Evolutionary conservation across 2,329 filamentous ascomycete species (phyloP), one percentile per base, ranked within the genome.

Genomic region (Ophiobolus disseminans): DNA sequence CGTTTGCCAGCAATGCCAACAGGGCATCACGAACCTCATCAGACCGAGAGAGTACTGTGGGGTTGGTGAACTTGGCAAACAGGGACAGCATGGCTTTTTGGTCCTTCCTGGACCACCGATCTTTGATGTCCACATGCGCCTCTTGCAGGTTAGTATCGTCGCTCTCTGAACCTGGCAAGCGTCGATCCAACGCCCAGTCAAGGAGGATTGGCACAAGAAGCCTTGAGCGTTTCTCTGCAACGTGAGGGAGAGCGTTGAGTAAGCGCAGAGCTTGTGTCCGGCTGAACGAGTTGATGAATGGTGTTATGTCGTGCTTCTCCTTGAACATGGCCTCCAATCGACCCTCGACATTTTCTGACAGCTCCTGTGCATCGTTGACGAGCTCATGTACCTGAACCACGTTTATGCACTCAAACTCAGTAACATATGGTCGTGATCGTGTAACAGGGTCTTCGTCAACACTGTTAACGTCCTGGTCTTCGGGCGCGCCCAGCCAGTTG

Each of bases 211-310:
- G 94, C 1, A 97, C 89, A 19, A 99, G 79, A 56, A 86, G 82
- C 25, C 92, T 87, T 7, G 93, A 97, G 25, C 86, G 83, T 70
- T 89, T 96, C 73, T 99, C 94, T 0, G 91, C 92, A 37, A 96
- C 76, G 9, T 81, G 78, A 9, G 94, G 91, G 21, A 90, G 79
- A 8, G 84, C 85, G 53, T 84, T 82, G 32, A 99, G 78, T 1
- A 96, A 85, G 59, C 88, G 88, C 32, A 99, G 79, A 1, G 91
- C 91, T 66, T 95, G 90, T 31, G 83, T 83, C 51, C 92, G 83
- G 42, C 89, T 86, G 42, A 82, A 83, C 9, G 76, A 69, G 10
- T 81, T 78, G 32, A 78, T 74, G 8, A 78, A 70, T 7, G 81
- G 74, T 8, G 83, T 76, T 4, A 78, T 75, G 23, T 77, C 74